Base-by-base conservation (phyloP, 208 protist genomes). In the Acanthamoeba rhysodes region DNA sequence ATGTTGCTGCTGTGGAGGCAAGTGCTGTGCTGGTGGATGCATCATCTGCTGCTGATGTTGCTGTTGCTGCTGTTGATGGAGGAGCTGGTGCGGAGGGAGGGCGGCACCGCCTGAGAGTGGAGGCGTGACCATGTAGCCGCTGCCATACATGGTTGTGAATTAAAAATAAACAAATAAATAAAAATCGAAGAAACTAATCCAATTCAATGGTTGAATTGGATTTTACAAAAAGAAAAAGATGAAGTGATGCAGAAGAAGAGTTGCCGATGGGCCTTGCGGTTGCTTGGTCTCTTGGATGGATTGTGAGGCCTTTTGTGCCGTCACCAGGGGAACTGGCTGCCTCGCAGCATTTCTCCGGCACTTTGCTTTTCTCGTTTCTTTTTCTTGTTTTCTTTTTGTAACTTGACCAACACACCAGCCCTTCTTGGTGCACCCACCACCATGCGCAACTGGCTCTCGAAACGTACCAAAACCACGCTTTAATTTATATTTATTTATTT, bases 381-480 rank as follows among this genome's bases (percentile, higher is more conserved):
- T 27, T 27, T 64, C 57, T n/a, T 4, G 14, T 64, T 7, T 27
- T 20, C 6, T 64, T 64, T 10, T 64, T 64, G 14, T 64, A 24
- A 8, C 20, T 64, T 64, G 3, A 2, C 57, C n/a, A 0, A 22
- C 50, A 18, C 12, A 7, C 50, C 22, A 64, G 4, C 18, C 57
- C 22, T 22, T 22, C 37, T 41, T 41, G 37, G 1, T 3, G 37
- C 29, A 7, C 59, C 24, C 24, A 5, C 66, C 34, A 50, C 1
- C 32, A 82, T 84, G 74, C 74, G 74, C 14, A 37, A 84, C 34
- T 84, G 74, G 74, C 45, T 84, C 41, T n/a, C 74, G 14, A 84
- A 84, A 84, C 74, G 74, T 55, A 50, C 34, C 3, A 22, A 2
- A 59, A 22, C 7, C 2, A 10, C n/a, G 0, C 70, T 8, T 78